These are phyloP conservation scores for Styphnolobium japonicum DNA, from an alignment of 306 rosid species.

Conservation along the genomic window DNA sequence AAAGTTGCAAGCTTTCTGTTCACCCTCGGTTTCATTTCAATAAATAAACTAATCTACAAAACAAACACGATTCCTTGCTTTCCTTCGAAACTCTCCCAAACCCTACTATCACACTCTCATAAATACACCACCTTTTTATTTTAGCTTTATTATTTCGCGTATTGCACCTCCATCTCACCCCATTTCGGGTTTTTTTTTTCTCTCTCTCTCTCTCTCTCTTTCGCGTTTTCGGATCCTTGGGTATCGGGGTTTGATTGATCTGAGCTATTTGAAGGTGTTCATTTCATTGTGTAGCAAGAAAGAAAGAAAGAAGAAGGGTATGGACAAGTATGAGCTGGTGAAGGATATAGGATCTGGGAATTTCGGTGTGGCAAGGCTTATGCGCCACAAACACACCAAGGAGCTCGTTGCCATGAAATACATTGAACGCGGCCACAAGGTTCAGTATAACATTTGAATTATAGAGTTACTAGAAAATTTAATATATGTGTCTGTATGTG, in stretches of 20 bases:
- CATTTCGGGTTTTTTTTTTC: background rate
- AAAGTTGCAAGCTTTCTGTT: background rate
- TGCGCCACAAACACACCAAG: constrained; percentile 69
- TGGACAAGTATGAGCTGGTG: constrained; percentile 80
- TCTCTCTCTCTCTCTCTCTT: background rate
- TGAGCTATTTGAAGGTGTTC: too few species aligned
- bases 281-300: background rate
- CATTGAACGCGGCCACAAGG: constrained; percentile 74
- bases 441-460: background rate
- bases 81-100: constrained; percentile 32
- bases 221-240: background rate
- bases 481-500: background rate
- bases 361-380: constrained; percentile 82
- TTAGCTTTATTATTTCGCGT: background rate
- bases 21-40: background rate
- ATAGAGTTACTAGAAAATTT: background rate
- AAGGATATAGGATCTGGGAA: constrained; percentile 90
- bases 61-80: constrained; percentile 44
- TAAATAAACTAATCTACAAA: background rate
- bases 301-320: background rate
- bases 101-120: constrained; percentile 5
- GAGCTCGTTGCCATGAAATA: constrained; percentile 85
- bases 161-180: background rate
- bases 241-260: background rate
- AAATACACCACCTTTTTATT: background rate